A percentile compares a stretch with the other conserved stretches of the same genome.
Evolutionary conservation across 768 basidiomycete genomes (phyloP).

Genomic region (Fistulinella prunicolor): DNA sequence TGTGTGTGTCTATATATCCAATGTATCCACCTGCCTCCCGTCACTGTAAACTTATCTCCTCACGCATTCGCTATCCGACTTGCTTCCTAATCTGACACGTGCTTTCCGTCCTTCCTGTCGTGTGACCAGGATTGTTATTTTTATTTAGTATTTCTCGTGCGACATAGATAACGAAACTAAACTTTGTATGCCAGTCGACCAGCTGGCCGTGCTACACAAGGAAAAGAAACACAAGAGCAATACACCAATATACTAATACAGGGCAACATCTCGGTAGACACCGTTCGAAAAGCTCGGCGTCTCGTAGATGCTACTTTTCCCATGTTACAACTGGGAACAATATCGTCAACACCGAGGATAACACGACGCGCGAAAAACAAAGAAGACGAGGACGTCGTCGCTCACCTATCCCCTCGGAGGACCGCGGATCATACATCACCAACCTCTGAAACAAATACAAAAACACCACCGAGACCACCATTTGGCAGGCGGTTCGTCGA

Average conservation of each 20-base stretch:
- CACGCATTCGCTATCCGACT: conserved; percentile 17
- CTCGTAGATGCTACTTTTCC: neutral
- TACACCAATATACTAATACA: conserved; percentile 1
- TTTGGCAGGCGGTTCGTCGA: conserved; percentile 18
- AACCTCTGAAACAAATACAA: conserved; percentile 23
- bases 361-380: neutral
- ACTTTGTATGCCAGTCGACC: neutral
- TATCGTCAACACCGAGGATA: neutral
- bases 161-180: neutral
- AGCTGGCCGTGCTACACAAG: neutral
- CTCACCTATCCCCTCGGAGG: conserved; percentile 12
- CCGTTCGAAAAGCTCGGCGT: neutral
- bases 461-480: conserved; percentile 21
- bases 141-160: neutral
- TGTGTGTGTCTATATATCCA: conserved; percentile 7
- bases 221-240: neutral
- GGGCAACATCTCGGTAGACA: too few species aligned
- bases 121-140: neutral
- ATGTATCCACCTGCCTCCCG: conserved; percentile 17
- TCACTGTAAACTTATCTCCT: conserved; percentile 20
- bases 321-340: neutral
- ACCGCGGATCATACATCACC: conserved; percentile 13
- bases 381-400: neutral
- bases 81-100: conserved; percentile 3
- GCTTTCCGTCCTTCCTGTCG: neutral